Evolutionary conservation across 1,284 basidiomycete genomes (phyloP).

Genomic region (Ceratobasidium sp.): DNA sequence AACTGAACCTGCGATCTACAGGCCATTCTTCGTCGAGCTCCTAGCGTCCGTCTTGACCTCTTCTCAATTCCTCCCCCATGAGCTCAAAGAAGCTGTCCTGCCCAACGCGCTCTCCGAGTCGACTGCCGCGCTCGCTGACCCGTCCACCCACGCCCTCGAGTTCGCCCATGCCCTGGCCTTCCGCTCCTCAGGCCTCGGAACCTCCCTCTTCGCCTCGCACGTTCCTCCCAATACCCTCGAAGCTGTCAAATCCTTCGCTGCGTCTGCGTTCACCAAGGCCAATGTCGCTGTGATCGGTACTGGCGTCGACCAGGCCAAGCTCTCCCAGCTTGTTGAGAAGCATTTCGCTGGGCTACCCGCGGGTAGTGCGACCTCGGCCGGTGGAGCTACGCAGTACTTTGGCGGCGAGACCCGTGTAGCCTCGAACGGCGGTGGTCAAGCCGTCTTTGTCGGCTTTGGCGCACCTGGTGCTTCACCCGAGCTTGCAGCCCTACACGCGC

Average conservation of each 20-base stretch:
- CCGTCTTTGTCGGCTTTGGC: constrained; percentile 86
- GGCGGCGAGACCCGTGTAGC: constrained; percentile 84
- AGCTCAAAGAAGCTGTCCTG: constrained; percentile 86
- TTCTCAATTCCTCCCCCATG: constrained; percentile 84
- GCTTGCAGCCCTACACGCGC: constrained; percentile 78
- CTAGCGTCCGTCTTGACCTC: constrained; percentile 85
- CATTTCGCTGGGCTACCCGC: constrained; percentile 61
- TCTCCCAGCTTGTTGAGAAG: constrained; percentile 77
- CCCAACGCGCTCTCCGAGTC: constrained; percentile 80
- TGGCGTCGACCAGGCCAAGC: constrained; percentile 78
- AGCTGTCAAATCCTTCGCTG: constrained; percentile 78
- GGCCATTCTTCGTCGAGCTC: constrained; percentile 86
- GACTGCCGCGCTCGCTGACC: constrained; percentile 67
- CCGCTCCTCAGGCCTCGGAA: constrained; percentile 83
- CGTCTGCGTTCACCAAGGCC: constrained; percentile 74
- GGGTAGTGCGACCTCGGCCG: constrained; percentile 55
- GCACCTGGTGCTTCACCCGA: constrained; percentile 71
- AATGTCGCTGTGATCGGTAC: constrained; percentile 89
- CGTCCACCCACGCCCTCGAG: constrained; percentile 77
- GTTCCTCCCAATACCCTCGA: constrained; percentile 71
- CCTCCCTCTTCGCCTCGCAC: constrained; percentile 84
- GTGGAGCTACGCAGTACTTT: constrained; percentile 69
- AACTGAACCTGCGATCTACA: constrained; percentile 52
- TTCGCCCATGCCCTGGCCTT: constrained; percentile 89
- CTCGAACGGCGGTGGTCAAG: constrained; percentile 70